Conservation (phyloP, 495 filamentous ascomycete species). For the Neurospora intermedia region DNA sequence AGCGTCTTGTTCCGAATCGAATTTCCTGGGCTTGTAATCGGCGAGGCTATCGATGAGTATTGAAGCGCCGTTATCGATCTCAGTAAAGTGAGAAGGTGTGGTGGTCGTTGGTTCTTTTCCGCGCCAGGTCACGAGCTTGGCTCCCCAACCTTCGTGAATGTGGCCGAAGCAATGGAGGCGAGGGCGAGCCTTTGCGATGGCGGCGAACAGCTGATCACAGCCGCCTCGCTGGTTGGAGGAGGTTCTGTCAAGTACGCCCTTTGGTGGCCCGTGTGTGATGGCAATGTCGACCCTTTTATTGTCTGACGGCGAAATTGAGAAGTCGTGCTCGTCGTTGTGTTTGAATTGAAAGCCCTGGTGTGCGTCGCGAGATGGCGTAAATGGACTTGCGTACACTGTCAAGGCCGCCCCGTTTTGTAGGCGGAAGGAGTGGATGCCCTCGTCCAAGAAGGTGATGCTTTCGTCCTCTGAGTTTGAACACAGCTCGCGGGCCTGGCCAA, state of each 20-base stretch:
- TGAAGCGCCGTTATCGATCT: conserved; percentile 32
- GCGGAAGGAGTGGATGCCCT: conserved; percentile 47
- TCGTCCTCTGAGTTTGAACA: conserved; percentile 30
- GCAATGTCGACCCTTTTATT: conserved; percentile 46
- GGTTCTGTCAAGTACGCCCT: conserved; percentile 43
- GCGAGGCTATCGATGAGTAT: conserved; percentile 31
- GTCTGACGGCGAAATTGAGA: conserved; percentile 24
- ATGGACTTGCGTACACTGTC: conserved; percentile 60
- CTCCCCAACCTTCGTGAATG: conserved; percentile 70
- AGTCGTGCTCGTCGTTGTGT: conserved; percentile 37
- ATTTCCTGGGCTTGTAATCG: conserved; percentile 18
- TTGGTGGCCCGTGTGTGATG: conserved; percentile 67
- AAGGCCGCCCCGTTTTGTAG: conserved; percentile 49
- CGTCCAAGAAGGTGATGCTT: conserved; percentile 55
- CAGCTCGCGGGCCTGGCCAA: conserved; percentile 14
- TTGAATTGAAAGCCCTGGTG: conserved; percentile 53
- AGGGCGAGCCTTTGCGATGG: conserved; percentile 42
- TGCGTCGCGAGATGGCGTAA: conserved; percentile 46
- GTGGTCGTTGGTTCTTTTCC: conserved; percentile 15
- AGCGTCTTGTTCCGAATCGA: conserved; percentile 5
- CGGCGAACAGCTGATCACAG: conserved; percentile 45
- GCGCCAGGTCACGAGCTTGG: conserved; percentile 46
- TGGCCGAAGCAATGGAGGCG: conserved; percentile 63
- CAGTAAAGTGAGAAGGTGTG: conserved; percentile 26
- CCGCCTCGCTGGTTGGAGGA: conserved; percentile 33